Evolutionary conservation across 495 filamentous ascomycete species (phyloP), one percentile per base, ranked within the genome.

Genomic region (Bryoglossum gracile): DNA sequence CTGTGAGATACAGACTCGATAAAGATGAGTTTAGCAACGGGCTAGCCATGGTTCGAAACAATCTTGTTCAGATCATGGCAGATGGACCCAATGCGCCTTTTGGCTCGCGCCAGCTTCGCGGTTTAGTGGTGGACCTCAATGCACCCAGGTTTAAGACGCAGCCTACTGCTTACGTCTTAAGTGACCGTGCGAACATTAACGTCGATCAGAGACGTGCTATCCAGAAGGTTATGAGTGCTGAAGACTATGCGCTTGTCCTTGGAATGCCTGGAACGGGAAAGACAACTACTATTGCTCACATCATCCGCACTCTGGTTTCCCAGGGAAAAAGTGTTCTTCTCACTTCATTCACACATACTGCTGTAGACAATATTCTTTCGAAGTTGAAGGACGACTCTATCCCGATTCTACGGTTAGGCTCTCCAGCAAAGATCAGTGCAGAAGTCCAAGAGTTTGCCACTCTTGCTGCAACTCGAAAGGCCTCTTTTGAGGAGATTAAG

Each of bases 251-350:
- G 4, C 76, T 98, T 13, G 87, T 97, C 4, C 79, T 96, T 4
- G 92, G 92, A 13, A 97, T 98, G 92, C 92, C 92, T 1, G 92
- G 92, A 8, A 98, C 92, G 8, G 92, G 92, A 41, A 98, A 98
- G 62, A 98, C 92, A 4, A 96, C 92, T 0, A 98, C 92, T 1
- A 95, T 97, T 58, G 86, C 90, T 5, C 90, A 97, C 62, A 95
- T 98, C 54, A 96, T 98, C 63, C 83, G 89, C 16, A 86, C 91
- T 9, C 74, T 98, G 26, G 84, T 94, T 13, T 74, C 81, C 2
- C 87, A 94, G 61, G 86, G 89, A 13, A 98, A 96, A 65, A 90
- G 84, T 40, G 88, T 98, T 25, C 71, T 98, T 8, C 68, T 98
- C 41, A 92, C 92, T 8, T 95, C 89, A 0, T 97, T 95, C 65